Evolutionary conservation across 2,329 filamentous ascomycete species (phyloP), one percentile per base, ranked within the genome.

Genomic region (Paramyrothecium roridum): DNA sequence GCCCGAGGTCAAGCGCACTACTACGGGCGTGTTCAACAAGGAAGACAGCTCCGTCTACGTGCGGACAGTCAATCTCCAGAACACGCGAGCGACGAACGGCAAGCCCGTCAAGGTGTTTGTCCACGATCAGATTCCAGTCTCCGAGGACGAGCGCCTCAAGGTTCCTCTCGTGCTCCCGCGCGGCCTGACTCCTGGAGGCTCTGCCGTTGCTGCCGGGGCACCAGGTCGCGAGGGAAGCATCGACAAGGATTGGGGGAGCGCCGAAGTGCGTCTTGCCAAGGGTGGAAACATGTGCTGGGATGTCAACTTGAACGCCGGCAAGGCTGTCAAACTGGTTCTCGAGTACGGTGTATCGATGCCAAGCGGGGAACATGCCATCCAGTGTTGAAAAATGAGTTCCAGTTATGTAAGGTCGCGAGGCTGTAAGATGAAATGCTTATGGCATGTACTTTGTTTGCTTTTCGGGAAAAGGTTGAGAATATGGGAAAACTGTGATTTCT

Each of bases 301-400:
- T 52, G 77, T 88, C 12, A 74, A 67, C 47, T 67, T 89, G 52
- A 80, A 85, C 57, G 76, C 82, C 1, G 83, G 85, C 23, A 77
- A 79, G 62, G 76, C 79, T 3, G 80, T 83, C 17, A 80, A 80
- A 68, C 67, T 89, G 57, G 71, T 71, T 22, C 65, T 90, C 56
- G 83, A 86, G 71, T 89, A 89, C 68, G 79, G 83, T 57, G 79
- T 86, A 19, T 77, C 76, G 21, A 73, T 83, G 61, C 86, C 86
- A 1, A 68, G 68, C 17, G 79, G 78, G 10, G 80, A 84, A 33
- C 30, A 49, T 50, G 60, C 61, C 3, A 54, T 58, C 16, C 63
- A 68, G 52, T 65, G 63, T 56, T 67, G 45, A 50, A 20, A 21
- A 33, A 22, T 17, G 22, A 17, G 26, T 30, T 6, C 10, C 26